phyloP scores from a whole-genome alignment of 2,329 filamentous ascomycete genomes.

The Sarocladium kiliense region DNA sequence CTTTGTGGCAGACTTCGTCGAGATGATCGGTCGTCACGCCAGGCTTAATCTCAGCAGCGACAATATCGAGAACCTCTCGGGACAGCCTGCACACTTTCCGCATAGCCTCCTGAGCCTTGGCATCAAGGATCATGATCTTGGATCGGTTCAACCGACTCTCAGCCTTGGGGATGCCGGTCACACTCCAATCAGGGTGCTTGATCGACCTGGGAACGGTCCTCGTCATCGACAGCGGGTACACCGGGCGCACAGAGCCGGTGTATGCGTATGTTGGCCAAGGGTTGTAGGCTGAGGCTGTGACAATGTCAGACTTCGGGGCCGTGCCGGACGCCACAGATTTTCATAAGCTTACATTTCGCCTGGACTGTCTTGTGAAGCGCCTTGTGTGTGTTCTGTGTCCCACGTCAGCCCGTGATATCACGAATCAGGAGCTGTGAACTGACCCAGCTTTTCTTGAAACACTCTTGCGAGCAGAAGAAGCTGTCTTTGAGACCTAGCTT shows the following conservation, averaged over 20 bases:
- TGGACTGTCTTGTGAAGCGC: slow-evolving; percentile 44
- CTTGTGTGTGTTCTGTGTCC: slow-evolving; percentile 70
- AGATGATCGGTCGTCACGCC: slow-evolving; percentile 95
- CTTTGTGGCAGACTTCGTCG: slow-evolving; percentile 91
- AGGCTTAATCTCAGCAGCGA: slow-evolving; percentile 73
- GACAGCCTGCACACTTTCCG: slow-evolving; percentile 83
- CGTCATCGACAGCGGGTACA: slow-evolving; percentile 73
- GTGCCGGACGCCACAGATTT: background rate
- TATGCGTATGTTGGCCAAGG: slow-evolving; percentile 85
- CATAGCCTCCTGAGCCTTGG: slow-evolving; percentile 81
- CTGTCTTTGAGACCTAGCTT: slow-evolving; percentile 83
- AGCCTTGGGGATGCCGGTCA: slow-evolving; percentile 67
- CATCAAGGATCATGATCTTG: slow-evolving; percentile 77
- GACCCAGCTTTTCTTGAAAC: slow-evolving; percentile 99
- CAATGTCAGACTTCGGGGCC: background rate
- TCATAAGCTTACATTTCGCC: slow-evolving; percentile 3
- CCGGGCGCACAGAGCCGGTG: slow-evolving; percentile 75
- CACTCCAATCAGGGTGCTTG: slow-evolving; percentile 78
- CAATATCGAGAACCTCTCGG: slow-evolving; percentile 88
- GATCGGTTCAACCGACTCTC: slow-evolving; percentile 62
- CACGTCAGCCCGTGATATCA: background rate
- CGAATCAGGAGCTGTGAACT: slow-evolving; percentile 5
- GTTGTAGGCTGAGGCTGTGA: slow-evolving; percentile 59
- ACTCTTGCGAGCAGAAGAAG: slow-evolving; percentile 97
- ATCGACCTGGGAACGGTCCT: slow-evolving; percentile 76